Evolutionary conservation across 208 protist species (phyloP), one percentile per base, ranked within the genome.

Genomic region (Crithidia thermophila): DNA sequence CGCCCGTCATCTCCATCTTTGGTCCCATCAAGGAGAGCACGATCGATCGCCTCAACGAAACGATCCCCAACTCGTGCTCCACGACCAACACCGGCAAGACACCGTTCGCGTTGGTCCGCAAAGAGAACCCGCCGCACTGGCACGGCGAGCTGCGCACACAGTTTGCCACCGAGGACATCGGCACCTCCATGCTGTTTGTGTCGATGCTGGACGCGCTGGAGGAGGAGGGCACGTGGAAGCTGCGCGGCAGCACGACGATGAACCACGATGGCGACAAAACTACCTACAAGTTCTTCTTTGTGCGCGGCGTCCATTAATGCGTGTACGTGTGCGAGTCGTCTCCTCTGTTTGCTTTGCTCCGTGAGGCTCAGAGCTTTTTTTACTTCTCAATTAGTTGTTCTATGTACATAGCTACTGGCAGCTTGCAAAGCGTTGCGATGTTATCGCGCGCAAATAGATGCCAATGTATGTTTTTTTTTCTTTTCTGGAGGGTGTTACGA

Each of bases 251-350:
- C 72, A 91, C 90, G 10, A 78, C 84, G 3, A 75, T 87, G 59
- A 86, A 50, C 53, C 89, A 94, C 64, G 89, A 94, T 62, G 65
- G 36, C 50, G 79, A 90, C 45, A 97, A 97, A 68, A 72, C 73
- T 42, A 93, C 89, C 8, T 94, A 94, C 78, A 88, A 89, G 57
- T 93, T 95, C 67, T 97, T 95, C 59, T 97, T 97, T 72, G 84
- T 95, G 6, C 86, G 87, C 43, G 72, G 74, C 28, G 66, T 65
- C 5, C 65, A 85, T 28, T 81, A 72, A 36, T n/a, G n/a, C n/a
- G n/a, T n/a, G n/a, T n/a, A n/a, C n/a, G n/a, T n/a, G n/a, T n/a
- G n/a, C 16, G 40, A 69, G 42, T 37, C 25, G 50, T 57, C 25
- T 47, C 50, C 21, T 2, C 23, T 36, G 1, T 33, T 0, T 21